Evolutionary conservation across 163 green algal genomes (phyloP).

Genomic region (Trebouxia gelatinosa): DNA sequence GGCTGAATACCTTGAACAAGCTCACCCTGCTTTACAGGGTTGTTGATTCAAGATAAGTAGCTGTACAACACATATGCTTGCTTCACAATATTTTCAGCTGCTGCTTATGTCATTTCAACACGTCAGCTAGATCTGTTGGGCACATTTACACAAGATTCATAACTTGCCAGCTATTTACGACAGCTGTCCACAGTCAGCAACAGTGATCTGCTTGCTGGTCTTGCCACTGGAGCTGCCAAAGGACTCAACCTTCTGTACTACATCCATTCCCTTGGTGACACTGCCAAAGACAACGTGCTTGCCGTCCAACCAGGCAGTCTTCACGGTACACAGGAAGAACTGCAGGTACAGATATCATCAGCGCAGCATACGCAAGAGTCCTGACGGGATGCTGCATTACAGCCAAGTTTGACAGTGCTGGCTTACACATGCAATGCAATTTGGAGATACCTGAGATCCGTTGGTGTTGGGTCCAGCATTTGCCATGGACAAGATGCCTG

Average conservation of each 20-base stretch:
- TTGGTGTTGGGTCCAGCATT: slow-evolving; percentile 95
- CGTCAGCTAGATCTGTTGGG: too few relatives aligned
- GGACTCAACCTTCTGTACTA: slow-evolving; percentile 53
- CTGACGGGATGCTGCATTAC: background rate
- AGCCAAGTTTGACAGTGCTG: background rate
- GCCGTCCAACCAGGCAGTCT: slow-evolving; percentile 66
- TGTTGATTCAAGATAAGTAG: too few relatives aligned
- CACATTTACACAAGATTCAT: too few relatives aligned
- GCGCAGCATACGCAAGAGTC: background rate
- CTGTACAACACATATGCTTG: too few relatives aligned
- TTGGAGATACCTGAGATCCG: slow-evolving; percentile 63
- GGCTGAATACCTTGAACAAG: too few relatives aligned
- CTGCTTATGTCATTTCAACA: too few relatives aligned
- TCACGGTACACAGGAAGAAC: slow-evolving; percentile 80
- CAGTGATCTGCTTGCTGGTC: slow-evolving; percentile 70
- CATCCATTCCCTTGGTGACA: slow-evolving; percentile 80
- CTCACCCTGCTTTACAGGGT: too few relatives aligned
- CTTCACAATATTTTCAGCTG: too few relatives aligned
- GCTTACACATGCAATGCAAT: background rate
- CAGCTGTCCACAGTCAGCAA: slow-evolving; percentile 90
- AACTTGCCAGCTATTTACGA: too few relatives aligned
- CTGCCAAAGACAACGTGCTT: slow-evolving; percentile 82
- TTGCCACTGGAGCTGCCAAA: slow-evolving; percentile 56
- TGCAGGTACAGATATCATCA: slow-evolving; percentile 55
- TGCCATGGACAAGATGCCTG: slow-evolving; percentile 86